Percentiles rank a stretch among this genome's conserved stretches.
These are phyloP conservation scores for Ustilago tritici DNA, from an alignment of 1,284 basidiomycete genomes.

Conservation along the genomic window DNA sequence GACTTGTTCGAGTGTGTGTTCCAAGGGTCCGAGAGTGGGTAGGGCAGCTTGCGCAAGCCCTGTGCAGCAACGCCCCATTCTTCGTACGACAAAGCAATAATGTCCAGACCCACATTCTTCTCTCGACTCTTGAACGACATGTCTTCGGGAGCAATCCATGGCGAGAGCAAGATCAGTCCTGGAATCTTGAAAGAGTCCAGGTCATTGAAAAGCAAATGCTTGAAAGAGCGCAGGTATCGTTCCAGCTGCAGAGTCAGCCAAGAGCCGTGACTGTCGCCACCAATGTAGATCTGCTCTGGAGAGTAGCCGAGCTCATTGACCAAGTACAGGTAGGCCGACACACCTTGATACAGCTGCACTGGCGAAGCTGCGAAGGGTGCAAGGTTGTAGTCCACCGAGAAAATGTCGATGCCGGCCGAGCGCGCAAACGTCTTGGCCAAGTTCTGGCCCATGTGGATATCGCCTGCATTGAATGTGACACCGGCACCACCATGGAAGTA, in stretches of 20 bases:
- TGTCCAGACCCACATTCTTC: conserved; percentile 51
- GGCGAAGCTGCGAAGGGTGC: conserved; percentile 62
- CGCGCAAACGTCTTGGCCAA: conserved; percentile 58
- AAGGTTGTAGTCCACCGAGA: conserved; percentile 67
- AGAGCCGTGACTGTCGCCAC: conserved; percentile 64
- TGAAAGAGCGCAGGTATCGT: conserved; percentile 61
- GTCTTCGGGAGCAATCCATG: conserved; percentile 50
- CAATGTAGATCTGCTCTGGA: conserved; percentile 64
- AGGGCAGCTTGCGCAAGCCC: conserved; percentile 32
- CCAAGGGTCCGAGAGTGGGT: conserved; percentile 45
- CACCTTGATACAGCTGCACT: conserved; percentile 58
- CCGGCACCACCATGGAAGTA: conserved; percentile 69
- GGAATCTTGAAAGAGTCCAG: conserved; percentile 32
- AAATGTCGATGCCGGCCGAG: conserved; percentile 56
- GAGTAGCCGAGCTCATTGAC: conserved; percentile 58
- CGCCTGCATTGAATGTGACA: conserved; percentile 65
- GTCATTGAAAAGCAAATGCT: conserved; percentile 39
- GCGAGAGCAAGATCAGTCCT: conserved; percentile 59
- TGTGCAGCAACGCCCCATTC: conserved; percentile 58
- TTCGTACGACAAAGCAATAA: conserved; percentile 52
- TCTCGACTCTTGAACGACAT: conserved; percentile 48
- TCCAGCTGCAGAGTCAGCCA: conserved; percentile 61
- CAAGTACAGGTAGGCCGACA: conserved; percentile 63
- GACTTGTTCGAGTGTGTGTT: conserved; percentile 48
- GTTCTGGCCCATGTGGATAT: conserved; percentile 63